Base-by-base conservation (phyloP, 2,329 filamentous ascomycete species). In the Tolypocladium inflatum region DNA sequence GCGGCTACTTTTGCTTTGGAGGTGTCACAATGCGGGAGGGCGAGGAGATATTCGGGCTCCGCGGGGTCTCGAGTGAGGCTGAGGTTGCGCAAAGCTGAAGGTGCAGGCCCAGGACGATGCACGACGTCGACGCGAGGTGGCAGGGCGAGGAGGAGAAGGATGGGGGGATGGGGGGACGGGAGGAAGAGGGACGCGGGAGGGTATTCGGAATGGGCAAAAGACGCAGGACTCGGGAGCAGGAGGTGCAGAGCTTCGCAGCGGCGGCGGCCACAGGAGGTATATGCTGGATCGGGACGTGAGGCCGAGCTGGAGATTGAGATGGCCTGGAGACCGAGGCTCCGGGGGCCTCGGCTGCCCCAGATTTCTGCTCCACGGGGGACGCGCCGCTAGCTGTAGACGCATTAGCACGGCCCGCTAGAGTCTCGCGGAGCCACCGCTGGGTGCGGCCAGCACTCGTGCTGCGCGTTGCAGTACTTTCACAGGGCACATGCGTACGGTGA, bases 261-360 rank as follows among this genome's bases (percentile, higher is more conserved):
- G 37, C 17, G 37, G 53, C 53, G 53, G 53, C n/a, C 48, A 15
- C 26, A 33, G 43, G 45, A 54, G 21, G 57, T 57, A 59, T 48
- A 55, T 50, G 57, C 60, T 62, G 26, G 19, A 58, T 59, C 35
- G 54, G 57, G 60, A 42, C 57, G 56, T 58, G 59, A 60, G 11
- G 59, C 54, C 55, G 52, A 55, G 51, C 8, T 35, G 7, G 48
- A 51, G 48, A n/a, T 54, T 50, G 38, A 56, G 57, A 50, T 26
- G 55, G 53, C 48, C 30, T 45, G 58, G 56, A 43, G 60, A 56
- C 62, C 62, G 63, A 62, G 63, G 62, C 56, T 57, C 55, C 45
- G 51, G 57, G 61, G 61, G 58, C 59, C 62, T 60, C 60, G 62
- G 62, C 53, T 59, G 59, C 59, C 55, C 60, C 62, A 62, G 63